Conservation (phyloP, 192 early-diverging fungal genomes). For the Coemansia sp. region DNA sequence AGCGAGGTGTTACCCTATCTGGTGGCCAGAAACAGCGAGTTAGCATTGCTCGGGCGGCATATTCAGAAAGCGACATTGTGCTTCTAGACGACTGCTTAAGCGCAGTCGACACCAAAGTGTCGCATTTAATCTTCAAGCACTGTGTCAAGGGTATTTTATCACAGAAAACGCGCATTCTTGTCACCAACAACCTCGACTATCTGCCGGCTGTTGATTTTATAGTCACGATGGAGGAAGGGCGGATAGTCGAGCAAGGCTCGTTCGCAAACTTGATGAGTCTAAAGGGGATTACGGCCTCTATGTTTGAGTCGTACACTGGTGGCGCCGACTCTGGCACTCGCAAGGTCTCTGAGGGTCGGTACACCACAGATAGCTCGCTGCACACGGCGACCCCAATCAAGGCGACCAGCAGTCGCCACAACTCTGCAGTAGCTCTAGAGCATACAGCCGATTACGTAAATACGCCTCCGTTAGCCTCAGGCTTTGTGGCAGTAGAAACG, state of each 20-base stretch:
- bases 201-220: conserved; percentile 55
- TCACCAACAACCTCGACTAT: conserved; percentile 57
- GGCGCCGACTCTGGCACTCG: conserved; percentile 2
- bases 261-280: conserved; percentile 58
- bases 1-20: conserved; percentile 66
- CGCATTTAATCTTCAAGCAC: conserved; percentile 55
- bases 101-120: conserved; percentile 58
- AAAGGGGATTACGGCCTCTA: conserved; percentile 30
- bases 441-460: not conserved
- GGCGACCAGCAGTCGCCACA: not conserved
- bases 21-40: conserved; percentile 80
- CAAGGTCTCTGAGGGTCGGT: not conserved
- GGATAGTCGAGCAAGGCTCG: conserved; percentile 58
- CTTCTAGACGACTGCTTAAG: conserved; percentile 83
- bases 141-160: conserved; percentile 42
- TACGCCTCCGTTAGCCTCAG: not conserved
- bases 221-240: conserved; percentile 51
- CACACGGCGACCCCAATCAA: conserved; percentile 42
- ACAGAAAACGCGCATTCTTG: conserved; percentile 71
- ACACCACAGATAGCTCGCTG: conserved; percentile 38
- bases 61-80: conserved; percentile 68
- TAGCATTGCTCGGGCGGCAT: conserved; percentile 79
- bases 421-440: not conserved
- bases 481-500: not conserved
- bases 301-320: conserved; percentile 47